A percentile compares a stretch with the other conserved stretches of the same genome.
These are phyloP conservation scores for Globisporangium orthogonon DNA, from an alignment of 352 stramenopile genomes.

Conservation along the genomic window DNA sequence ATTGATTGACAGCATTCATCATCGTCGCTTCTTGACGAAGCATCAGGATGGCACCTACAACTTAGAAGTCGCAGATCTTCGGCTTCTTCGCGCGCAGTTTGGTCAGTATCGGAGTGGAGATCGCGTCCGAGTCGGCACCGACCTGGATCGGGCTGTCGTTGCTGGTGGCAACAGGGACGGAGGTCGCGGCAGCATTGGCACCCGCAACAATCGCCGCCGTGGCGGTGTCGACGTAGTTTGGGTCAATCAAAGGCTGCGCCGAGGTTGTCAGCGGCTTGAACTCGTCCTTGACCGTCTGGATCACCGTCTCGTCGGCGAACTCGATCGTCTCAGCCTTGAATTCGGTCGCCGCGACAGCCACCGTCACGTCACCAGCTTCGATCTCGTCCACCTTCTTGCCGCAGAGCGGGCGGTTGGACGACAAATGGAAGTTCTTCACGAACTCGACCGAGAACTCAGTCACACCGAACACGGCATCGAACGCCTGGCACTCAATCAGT, in stretches of 20 bases:
- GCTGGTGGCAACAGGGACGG: background rate
- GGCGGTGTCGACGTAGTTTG: slow-evolving; percentile 21
- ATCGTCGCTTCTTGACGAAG: background rate
- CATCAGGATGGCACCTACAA: too few relatives aligned
- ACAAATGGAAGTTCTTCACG: slow-evolving; percentile 47
- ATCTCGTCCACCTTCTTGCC: slow-evolving; percentile 49
- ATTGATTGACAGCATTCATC: background rate
- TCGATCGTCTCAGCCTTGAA: slow-evolving; percentile 32
- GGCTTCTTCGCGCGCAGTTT: slow-evolving; percentile 1
- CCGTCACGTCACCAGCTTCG: slow-evolving; percentile 28
- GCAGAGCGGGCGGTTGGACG: slow-evolving; percentile 35
- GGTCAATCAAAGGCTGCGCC: slow-evolving; percentile 17
- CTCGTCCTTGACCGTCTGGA: slow-evolving; percentile 20
- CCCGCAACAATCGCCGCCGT: slow-evolving; percentile 4
- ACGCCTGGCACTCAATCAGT: slow-evolving; percentile 56
- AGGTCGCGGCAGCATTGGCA: slow-evolving; percentile 6
- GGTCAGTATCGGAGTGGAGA: slow-evolving; percentile 4
- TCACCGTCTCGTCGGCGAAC: slow-evolving; percentile 35
- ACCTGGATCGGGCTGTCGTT: slow-evolving; percentile 1
- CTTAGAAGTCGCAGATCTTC: slow-evolving; percentile 16
- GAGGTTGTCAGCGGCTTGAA: slow-evolving; percentile 13
- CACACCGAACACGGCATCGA: slow-evolving; percentile 42
- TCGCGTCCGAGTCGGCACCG: background rate
- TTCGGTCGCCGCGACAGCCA: slow-evolving; percentile 31
- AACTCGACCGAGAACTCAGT: slow-evolving; percentile 40